Evolutionary conservation across 1,284 basidiomycete species (phyloP).

Genomic region (Ganoderma leucocontextum): DNA sequence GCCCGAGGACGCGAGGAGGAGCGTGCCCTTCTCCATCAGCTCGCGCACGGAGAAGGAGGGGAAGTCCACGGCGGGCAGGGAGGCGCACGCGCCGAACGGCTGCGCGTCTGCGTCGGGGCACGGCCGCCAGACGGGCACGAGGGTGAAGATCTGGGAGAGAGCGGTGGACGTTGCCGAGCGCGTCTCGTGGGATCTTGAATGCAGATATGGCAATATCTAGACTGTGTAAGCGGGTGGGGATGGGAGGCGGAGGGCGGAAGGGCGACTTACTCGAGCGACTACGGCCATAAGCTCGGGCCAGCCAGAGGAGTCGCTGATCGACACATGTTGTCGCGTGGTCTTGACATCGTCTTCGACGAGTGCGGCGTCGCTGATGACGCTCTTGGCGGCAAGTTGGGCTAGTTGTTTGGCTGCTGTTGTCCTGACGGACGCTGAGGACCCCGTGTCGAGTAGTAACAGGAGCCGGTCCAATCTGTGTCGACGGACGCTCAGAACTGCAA

Average conservation of each 20-base stretch:
- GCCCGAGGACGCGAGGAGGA: slow-evolving; percentile 87
- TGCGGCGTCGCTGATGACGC: slow-evolving; percentile 82
- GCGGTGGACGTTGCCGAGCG: slow-evolving; percentile 86
- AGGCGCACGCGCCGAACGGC: slow-evolving; percentile 32
- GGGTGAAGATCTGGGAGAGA: slow-evolving; percentile 85
- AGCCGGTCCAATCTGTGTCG: slow-evolving; percentile 85
- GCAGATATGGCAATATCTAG: slow-evolving; percentile 87
- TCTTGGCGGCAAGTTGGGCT: slow-evolving; percentile 87
- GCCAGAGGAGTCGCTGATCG: slow-evolving; percentile 69
- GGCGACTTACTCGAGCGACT: slow-evolving; percentile 71
- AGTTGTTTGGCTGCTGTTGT: slow-evolving; percentile 93
- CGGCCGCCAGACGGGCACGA: slow-evolving; percentile 87
- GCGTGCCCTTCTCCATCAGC: slow-evolving; percentile 77
- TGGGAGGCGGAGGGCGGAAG: slow-evolving; percentile 15
- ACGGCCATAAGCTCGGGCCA: slow-evolving; percentile 88
- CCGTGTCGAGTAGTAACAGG: slow-evolving; percentile 90
- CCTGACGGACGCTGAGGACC: slow-evolving; percentile 86
- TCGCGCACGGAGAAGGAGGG: slow-evolving; percentile 79
- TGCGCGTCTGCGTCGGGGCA: slow-evolving; percentile 44
- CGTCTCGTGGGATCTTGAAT: slow-evolving; percentile 90
- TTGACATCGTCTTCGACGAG: slow-evolving; percentile 83
- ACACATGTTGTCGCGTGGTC: slow-evolving; percentile 62
- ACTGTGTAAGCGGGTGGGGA: slow-evolving; percentile 14
- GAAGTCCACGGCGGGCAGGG: slow-evolving; percentile 61
- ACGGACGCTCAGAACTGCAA: slow-evolving; percentile 12